These are phyloP conservation scores for Mytilinidion resinicola DNA, from an alignment of 495 filamentous ascomycete genomes.

Conservation along the genomic window DNA sequence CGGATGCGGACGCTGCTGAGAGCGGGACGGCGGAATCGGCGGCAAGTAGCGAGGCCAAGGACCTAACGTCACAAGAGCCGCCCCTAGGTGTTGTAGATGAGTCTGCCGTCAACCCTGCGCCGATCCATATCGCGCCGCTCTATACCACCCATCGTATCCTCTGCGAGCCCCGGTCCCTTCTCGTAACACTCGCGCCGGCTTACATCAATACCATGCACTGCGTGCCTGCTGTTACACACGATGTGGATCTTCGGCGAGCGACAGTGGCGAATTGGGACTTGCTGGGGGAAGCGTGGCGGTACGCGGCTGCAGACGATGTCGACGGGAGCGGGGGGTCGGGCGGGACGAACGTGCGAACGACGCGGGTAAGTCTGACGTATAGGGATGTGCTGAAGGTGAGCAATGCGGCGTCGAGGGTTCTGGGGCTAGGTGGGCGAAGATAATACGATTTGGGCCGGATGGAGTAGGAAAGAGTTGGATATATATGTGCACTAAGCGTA, in stretches of 20 bases:
- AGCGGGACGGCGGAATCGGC: not conserved
- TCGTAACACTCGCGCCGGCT: conserved; percentile 34
- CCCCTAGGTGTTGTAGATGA: too few species aligned
- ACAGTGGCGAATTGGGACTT: conserved; percentile 80
- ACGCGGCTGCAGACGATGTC: conserved; percentile 17
- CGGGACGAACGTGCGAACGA: conserved; percentile 57
- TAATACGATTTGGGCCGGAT: too few species aligned
- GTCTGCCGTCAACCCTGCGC: too few species aligned
- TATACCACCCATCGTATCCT: conserved; percentile 57
- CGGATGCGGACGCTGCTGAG: conserved; percentile 27
- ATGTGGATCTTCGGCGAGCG: conserved; percentile 34
- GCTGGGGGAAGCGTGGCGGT: conserved; percentile 54
- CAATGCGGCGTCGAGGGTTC: conserved; percentile 52
- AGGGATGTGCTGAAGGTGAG: conserved; percentile 86
- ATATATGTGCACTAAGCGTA: too few species aligned
- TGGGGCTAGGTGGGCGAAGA: conserved; percentile 2
- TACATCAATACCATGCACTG: conserved; percentile 38
- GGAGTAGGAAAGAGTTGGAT: too few species aligned
- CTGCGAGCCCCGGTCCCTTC: conserved; percentile 65
- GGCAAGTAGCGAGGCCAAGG: not conserved
- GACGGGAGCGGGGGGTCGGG: conserved; percentile 19
- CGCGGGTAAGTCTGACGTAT: conserved; percentile 82
- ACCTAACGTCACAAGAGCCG: too few species aligned
- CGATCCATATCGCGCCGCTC: not conserved
- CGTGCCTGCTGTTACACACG: conserved; percentile 33